Evolutionary conservation across 768 basidiomycete genomes (phyloP), one percentile per base, ranked within the genome.

Genomic region (Rhodotorula diobovata): DNA sequence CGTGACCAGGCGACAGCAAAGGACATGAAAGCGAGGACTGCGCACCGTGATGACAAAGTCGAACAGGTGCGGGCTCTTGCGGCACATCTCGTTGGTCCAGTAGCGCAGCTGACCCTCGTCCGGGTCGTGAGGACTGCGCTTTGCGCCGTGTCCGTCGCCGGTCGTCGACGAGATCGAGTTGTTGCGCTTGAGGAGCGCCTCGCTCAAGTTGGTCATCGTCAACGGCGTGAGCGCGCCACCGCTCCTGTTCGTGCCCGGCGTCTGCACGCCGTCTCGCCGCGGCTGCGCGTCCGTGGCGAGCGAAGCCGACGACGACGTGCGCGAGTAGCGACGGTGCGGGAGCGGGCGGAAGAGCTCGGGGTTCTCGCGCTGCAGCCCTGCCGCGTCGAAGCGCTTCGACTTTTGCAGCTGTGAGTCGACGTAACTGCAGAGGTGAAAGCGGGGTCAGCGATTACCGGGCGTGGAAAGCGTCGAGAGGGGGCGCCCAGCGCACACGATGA

Each of bases 1-100:
- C 11, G 35, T 2, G 20, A 30, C 34, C 68, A 35, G 34, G 39
- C 39, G 9, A 9, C 39, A n/a, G 54, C 48, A 58, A 45, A 63
- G 66, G 37, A 35, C 45, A 61, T 64, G 37, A 35, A 51, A 45
- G 43, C 30, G n/a, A 34, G 63, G 41, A 30, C n/a, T n/a, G 83
- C 91, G 82, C 78, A 96, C 93, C 39, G 96, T 98, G 56, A 98
- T 84, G 67, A 99, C 96, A 79, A 99, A 96, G 81, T 99, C 95
- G 78, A 99, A 98, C 20, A 97, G 84, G 79, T 98, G 90, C 4
- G 95, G 89, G 61, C 87, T 90, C 66, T 85, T 85, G 72, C 86
- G 89, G 81, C 96, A 99, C 95, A 99, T 96, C 55, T 90, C 89
- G 73, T 88, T 88, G 0, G 94, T 97, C 96, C 96, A 99, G 79